Percentiles rank a stretch among this genome's conserved stretches.
Evolutionary conservation across 306 rosid genomes (phyloP).

Genomic region (Vachellia collinsii): DNA sequence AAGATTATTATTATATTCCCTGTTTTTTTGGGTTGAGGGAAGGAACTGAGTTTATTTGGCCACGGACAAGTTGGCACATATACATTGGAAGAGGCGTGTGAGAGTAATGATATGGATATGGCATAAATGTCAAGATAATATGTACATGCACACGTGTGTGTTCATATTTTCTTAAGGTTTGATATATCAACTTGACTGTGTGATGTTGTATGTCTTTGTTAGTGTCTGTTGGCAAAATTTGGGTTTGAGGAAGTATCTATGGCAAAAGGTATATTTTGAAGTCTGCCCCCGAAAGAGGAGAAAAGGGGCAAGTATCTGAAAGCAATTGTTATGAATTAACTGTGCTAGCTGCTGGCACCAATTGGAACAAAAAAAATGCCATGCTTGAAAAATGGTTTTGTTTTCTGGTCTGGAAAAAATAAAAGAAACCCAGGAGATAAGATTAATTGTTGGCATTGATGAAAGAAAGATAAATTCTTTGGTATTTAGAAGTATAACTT

Average conservation of each 20-base stretch:
- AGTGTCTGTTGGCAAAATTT: background rate
- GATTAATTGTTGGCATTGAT: background rate
- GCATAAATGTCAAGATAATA: no score
- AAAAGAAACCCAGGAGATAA: background rate
- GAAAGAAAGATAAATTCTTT: background rate
- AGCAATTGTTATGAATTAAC: background rate
- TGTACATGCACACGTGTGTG: no score
- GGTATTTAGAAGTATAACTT: background rate
- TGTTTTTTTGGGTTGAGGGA: constrained; percentile 2
- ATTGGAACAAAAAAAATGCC: background rate
- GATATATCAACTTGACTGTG: background rate
- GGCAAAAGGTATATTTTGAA: background rate
- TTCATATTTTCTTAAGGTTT: background rate
- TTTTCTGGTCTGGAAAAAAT: background rate
- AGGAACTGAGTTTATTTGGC: constrained; percentile 5
- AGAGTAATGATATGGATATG: background rate
- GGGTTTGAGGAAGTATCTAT: background rate
- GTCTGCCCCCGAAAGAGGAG: no score
- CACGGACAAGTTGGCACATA: background rate
- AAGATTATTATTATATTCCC: background rate
- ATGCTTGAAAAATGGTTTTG: background rate
- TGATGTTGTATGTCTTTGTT: no score
- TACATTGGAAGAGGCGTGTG: background rate
- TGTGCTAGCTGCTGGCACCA: background rate
- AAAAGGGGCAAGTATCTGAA: background rate